Evolutionary conservation across 495 filamentous ascomycete genomes (phyloP).

Genomic region (Clohesyomyces aquaticus): DNA sequence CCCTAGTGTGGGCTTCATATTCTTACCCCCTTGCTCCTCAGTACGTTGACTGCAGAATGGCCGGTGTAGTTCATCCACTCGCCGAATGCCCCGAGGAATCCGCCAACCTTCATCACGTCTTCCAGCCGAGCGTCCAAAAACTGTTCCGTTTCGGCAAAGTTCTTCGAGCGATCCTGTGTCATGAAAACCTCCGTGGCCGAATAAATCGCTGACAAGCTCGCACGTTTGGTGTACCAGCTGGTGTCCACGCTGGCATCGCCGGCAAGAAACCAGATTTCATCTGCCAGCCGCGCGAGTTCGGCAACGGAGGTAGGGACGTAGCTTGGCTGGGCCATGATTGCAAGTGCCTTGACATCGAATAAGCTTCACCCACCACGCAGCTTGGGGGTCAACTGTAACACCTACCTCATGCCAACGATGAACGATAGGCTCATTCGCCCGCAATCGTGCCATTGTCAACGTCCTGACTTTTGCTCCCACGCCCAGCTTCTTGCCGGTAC

Average conservation of each 20-base stretch:
- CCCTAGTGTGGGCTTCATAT: too few relatives aligned
- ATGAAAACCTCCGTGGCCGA: constrained; percentile 82
- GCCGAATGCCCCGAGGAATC: constrained; percentile 61
- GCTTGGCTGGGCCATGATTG: constrained; percentile 78
- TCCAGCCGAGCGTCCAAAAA: constrained; percentile 79
- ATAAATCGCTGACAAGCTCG: constrained; percentile 77
- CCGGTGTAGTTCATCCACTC: constrained; percentile 81
- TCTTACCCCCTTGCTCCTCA: constrained; percentile 50
- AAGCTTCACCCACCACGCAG: background rate
- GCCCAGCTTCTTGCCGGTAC: constrained; percentile 38
- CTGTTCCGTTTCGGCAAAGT: constrained; percentile 71
- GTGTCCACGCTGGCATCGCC: constrained; percentile 81
- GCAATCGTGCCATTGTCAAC: constrained; percentile 71
- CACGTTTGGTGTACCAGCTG: constrained; percentile 89
- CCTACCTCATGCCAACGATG: constrained; percentile 82
- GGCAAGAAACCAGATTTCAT: constrained; percentile 85
- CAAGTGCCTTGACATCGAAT: constrained; percentile 66
- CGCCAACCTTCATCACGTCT: constrained; percentile 64
- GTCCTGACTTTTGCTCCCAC: constrained; percentile 63
- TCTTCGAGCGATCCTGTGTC: constrained; percentile 76
- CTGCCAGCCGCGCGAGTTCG: constrained; percentile 78
- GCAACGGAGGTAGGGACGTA: constrained; percentile 75
- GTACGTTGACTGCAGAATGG: constrained; percentile 53
- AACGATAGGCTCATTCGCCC: constrained; percentile 69
- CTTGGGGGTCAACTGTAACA: constrained; percentile 9